Evolutionary conservation across 345 rosid species (phyloP), one percentile per base, ranked within the genome.

Genomic region (Noccaea bulbosa): DNA sequence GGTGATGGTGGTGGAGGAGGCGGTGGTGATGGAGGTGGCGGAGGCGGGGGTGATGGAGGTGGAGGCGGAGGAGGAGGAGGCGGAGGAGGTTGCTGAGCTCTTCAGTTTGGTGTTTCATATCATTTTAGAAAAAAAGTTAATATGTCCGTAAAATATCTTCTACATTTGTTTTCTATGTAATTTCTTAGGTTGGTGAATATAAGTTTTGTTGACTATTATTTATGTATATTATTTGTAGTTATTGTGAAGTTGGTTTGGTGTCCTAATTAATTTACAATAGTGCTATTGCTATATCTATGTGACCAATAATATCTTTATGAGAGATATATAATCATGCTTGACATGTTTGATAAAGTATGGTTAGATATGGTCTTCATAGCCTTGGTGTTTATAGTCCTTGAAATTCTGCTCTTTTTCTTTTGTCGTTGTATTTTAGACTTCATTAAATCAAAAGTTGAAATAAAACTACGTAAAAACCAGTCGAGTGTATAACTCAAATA

Each of bases 41-140:
- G 32, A 2, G 57, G 65, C 4, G 32, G 65, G 2, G 50, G 73
- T 0, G 45, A 66, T 0, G 64, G 77, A 0, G 44, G 71, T 0
- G 71, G 71, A 7, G 60, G 27, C 0, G 27, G 51, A 0, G 45
- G 32, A 2, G 47, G 45, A 4, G 64, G 33, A 11, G 68, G 69
- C 0, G 20, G 58, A 5, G 46, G 69, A 27, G 65, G 70, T 27
- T 72, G 56, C 12, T 64, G 71, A 72, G 33, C 40, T 27, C 40
- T 27, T 27, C 30, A 27, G 4, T 62, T 50, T 9, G 60, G 48
- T 30, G 41, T 39, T 30, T 60, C 7, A 11, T 30, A 59, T 11
- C 35, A 16, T 16, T 8, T 30, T 50, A 39, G 22, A 17, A 35
- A 12, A 35, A 12, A 22, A 11, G 7, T 12, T 20, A 12, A 5